Percentiles rank a stretch among this genome's conserved stretches.
Conservation (phyloP, 352 stramenopile species). For the Lagenidium giganteum region DNA sequence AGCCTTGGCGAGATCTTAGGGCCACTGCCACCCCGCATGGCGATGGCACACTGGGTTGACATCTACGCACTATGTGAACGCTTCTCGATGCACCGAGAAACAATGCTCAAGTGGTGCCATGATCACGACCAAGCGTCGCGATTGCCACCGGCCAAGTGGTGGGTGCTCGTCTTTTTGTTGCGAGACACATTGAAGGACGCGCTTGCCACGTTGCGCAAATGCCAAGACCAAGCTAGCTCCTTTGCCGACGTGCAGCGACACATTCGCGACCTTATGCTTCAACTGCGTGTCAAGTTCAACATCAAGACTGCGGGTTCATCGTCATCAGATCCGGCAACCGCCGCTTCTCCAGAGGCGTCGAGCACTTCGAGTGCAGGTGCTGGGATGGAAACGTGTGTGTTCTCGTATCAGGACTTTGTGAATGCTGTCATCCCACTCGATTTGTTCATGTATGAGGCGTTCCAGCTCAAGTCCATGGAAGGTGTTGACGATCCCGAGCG, state of each 20-base stretch:
- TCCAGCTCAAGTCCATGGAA: constrained; percentile 44
- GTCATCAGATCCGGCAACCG: not conserved
- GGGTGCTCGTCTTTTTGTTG: constrained; percentile 39
- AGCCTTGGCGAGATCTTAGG: constrained; percentile 19
- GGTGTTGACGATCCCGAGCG: constrained; percentile 31
- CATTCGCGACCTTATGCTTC: constrained; percentile 37
- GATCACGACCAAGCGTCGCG: constrained; percentile 18
- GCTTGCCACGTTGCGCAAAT: constrained; percentile 23
- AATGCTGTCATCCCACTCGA: constrained; percentile 35
- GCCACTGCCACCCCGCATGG: constrained; percentile 7
- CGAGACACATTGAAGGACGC: constrained; percentile 47
- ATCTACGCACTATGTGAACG: constrained; percentile 36
- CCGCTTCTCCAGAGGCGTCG: not conserved
- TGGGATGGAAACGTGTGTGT: constrained; percentile 27
- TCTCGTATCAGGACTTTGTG: constrained; percentile 52
- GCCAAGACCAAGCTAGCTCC: constrained; percentile 16
- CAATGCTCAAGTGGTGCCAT: constrained; percentile 30
- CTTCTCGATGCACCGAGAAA: constrained; percentile 37
- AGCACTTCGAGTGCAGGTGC: constrained; percentile 1
- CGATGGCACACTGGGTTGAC: constrained; percentile 30
- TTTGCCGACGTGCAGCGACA: constrained; percentile 40
- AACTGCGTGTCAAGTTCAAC: constrained; percentile 47
- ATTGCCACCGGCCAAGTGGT: constrained; percentile 24
- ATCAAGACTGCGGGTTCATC: constrained; percentile 21
- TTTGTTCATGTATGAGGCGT: constrained; percentile 56